Base-by-base conservation (phyloP, 2,329 filamentous ascomycete species). In the Aspergillus proliferans region DNA sequence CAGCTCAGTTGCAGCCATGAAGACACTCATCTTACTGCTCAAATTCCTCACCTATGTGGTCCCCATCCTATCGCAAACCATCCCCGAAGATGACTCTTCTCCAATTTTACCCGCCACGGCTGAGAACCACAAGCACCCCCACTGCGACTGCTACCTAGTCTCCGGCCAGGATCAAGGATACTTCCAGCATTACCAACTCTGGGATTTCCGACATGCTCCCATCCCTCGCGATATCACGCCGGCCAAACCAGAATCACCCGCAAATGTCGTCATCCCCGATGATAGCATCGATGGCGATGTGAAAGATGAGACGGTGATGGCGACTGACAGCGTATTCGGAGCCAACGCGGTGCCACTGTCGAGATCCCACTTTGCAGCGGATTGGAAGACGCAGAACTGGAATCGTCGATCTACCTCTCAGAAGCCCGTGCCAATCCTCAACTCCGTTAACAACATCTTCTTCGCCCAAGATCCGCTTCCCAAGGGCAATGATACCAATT, bases 111-210 rank as follows among this genome's bases (percentile, higher is more conserved):
- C 36, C n/a, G 19, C 8, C n/a, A 26, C 41, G 2, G 8, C 41
- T 9, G 41, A 26, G 24, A 28, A 26, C 14, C 21, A n/a, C 3
- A 39, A 22, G 10, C 22, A 46, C 10, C 24, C 22, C 7, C 30
- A 39, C 41, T 77, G 76, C 53, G 69, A 73, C 47, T 77, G 76
- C 62, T 78, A 76, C 51, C 64, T 72, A 7, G 67, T 77, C 24
- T 68, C 70, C 1, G 67, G 67, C 4, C 56, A 70, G 3, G 63
- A 70, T 7, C 70, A 71, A 15, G 64, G 68, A 6, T 76, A 75
- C 60, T 79, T 79, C 55, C 69, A 74, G 43, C 69, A 77, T 60
- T 73, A 78, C 65, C 71, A 70, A 45, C 73, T 79, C 59, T 78
- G 70, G 65, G 76, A 78, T 60, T 78, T 78, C 54, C 73, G 76